Percentiles rank a stretch among this genome's conserved stretches.
phyloP scores from a whole-genome alignment of 192 early-diverging fungal genomes.

The Backusella tarrabulga region DNA sequence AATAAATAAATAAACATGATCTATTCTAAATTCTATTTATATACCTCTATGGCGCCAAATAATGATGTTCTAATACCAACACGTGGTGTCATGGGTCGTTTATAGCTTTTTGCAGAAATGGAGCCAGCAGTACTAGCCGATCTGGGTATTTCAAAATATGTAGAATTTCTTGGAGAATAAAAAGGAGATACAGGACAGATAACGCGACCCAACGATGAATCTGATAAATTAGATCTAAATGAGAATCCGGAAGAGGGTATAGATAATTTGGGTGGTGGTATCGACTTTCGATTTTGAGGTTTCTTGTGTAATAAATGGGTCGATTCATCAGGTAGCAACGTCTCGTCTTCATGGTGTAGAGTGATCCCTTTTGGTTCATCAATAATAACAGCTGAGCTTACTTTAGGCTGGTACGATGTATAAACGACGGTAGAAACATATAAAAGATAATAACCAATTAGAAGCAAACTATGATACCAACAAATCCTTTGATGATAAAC shows the following conservation, averaged over 20 bases:
- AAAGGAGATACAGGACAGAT: constrained; percentile 23
- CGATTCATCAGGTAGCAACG: background rate
- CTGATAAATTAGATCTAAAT: background rate
- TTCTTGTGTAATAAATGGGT: background rate
- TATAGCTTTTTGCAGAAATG: constrained; percentile 9
- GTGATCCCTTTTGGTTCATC: background rate
- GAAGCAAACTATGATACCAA: constrained; percentile 42
- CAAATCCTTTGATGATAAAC: constrained; percentile 52
- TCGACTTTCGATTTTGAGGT: background rate
- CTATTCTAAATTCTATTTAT: background rate
- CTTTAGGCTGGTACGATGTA: constrained; percentile 26
- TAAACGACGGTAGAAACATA: constrained; percentile 51
- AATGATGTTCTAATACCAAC: constrained; percentile 45
- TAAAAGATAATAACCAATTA: constrained; percentile 55
- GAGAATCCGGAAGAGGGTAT: background rate
- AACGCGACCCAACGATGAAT: constrained; percentile 17
- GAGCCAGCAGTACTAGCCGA: constrained; percentile 13
- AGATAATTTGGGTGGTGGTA: background rate
- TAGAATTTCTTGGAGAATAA: background rate
- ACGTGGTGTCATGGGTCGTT: constrained; percentile 24
- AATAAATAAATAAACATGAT: background rate
- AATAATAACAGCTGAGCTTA: background rate
- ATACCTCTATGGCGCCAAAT: constrained; percentile 52
- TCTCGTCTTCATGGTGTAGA: background rate
- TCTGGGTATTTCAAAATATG: constrained; percentile 3